These are phyloP conservation scores for Cucurbita moschata DNA, from an alignment of 306 rosid species.

Conservation along the genomic window DNA sequence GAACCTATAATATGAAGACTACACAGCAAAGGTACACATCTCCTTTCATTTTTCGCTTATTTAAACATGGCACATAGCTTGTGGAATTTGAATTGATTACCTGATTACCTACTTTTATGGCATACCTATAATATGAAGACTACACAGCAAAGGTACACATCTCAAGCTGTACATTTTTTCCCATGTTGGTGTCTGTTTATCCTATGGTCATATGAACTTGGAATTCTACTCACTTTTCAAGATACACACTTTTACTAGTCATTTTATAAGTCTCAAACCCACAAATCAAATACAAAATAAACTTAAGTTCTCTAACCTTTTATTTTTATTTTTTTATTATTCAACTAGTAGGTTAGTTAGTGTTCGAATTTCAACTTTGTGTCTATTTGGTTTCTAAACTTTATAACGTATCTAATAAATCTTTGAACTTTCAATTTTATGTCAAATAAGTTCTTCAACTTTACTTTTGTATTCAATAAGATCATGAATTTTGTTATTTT, in stretches of 20 bases:
- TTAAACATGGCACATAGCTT: background rate
- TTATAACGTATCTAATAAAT: too few species aligned
- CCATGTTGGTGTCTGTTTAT: background rate
- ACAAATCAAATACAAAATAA: background rate
- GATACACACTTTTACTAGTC: background rate
- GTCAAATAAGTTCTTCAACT: too few species aligned
- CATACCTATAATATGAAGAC: too few species aligned
- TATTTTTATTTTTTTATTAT: too few species aligned
- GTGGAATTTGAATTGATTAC: background rate
- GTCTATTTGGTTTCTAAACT: background rate
- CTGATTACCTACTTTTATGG: background rate
- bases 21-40: background rate
- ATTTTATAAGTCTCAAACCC: background rate
- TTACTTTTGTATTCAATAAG: too few species aligned
- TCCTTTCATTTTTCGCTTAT: background rate
- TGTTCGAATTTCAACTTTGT: too few species aligned
- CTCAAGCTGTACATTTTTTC: background rate
- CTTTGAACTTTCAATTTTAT: background rate
- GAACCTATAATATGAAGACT: background rate
- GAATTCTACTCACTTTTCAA: background rate
- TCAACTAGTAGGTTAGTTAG: too few species aligned
- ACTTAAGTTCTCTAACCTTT: background rate
- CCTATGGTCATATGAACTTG: background rate
- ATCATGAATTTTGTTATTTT: too few species aligned
- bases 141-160: too few species aligned